Conservation (phyloP, 345 rosid species). For the thale cress (Arabidopsis thaliana) region DNA sequence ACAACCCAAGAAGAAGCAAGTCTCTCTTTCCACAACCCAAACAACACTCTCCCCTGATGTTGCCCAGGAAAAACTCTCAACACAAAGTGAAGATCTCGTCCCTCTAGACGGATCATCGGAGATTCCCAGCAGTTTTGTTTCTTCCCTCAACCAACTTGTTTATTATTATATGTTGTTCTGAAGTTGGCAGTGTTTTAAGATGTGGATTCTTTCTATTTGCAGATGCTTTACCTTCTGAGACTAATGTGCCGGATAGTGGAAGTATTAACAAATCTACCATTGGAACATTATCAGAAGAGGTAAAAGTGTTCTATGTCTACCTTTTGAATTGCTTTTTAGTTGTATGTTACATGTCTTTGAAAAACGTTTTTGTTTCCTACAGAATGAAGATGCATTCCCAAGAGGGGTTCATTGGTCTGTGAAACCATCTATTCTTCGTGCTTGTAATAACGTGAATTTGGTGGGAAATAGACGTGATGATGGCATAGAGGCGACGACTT, state of each 20-base stretch:
- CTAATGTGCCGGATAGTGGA: conserved; percentile 18
- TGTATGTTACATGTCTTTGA: not conserved
- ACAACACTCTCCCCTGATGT: conserved; percentile 9
- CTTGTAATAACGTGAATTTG: conserved; percentile 10
- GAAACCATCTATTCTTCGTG: conserved; percentile 27
- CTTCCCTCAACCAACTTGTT: conserved; percentile 13
- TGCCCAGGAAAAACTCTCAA: conserved; percentile 11
- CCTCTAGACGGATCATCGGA: conserved; percentile 7
- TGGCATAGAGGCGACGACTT: conserved; percentile 21
- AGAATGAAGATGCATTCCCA: conserved; percentile 34
- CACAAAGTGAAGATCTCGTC: conserved; percentile 8
- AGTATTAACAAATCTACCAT: conserved; percentile 6
- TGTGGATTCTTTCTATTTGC: not conserved
- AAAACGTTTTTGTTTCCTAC: not conserved
- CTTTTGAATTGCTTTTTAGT: not conserved
- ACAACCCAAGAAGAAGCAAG: conserved; percentile 35
- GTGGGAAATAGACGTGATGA: conserved; percentile 14
- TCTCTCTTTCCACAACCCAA: conserved; percentile 33
- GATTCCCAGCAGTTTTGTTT: conserved; percentile 30
- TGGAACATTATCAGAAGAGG: conserved; percentile 31
- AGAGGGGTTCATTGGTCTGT: conserved; percentile 2
- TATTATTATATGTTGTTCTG: not conserved
- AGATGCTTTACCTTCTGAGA: conserved; percentile 34
- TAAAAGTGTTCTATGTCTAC: not conserved
- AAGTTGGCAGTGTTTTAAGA: not conserved